A percentile compares a stretch with the other conserved stretches of the same genome.
These are phyloP conservation scores for Fusarium austroafricanum DNA, from an alignment of 2,329 filamentous ascomycete species.

Conservation along the genomic window DNA sequence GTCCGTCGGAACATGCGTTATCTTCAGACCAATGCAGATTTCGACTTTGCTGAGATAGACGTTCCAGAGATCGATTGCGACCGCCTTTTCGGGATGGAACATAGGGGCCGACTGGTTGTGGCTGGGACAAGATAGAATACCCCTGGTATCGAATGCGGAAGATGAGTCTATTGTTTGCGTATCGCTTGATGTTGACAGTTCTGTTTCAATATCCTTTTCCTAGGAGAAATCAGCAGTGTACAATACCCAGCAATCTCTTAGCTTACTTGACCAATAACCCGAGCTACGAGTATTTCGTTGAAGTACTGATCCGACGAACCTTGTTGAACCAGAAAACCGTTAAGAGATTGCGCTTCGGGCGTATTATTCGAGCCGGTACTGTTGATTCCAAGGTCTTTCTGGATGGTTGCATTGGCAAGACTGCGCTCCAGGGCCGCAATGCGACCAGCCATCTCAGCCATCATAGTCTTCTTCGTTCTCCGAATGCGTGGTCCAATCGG, in stretches of 20 bases:
- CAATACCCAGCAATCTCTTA: rapidly evolving
- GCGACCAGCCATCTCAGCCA: not conserved
- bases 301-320: not conserved
- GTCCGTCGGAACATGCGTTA: conserved; percentile 1
- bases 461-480: conserved; percentile 9
- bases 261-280: not conserved
- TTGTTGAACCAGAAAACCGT: rapidly evolving
- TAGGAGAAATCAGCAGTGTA: not conserved
- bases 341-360: not conserved
- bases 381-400: not conserved
- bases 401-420: not conserved
- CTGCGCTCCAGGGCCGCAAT: not conserved
- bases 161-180: rapidly evolving
- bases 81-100: conserved; percentile 1
- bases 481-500: not conserved
- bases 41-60: not conserved
- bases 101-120: not conserved
- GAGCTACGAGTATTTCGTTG: not conserved
- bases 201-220: not conserved
- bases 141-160: not conserved
- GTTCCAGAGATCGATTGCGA: not conserved
- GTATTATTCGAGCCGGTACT: too few relatives aligned
- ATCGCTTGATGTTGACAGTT: not conserved
- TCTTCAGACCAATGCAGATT: not conserved
- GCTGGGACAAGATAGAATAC: not conserved